These are phyloP conservation scores for Alternaria infectoria DNA, from an alignment of 2,329 filamentous ascomycete genomes.

Conservation along the genomic window DNA sequence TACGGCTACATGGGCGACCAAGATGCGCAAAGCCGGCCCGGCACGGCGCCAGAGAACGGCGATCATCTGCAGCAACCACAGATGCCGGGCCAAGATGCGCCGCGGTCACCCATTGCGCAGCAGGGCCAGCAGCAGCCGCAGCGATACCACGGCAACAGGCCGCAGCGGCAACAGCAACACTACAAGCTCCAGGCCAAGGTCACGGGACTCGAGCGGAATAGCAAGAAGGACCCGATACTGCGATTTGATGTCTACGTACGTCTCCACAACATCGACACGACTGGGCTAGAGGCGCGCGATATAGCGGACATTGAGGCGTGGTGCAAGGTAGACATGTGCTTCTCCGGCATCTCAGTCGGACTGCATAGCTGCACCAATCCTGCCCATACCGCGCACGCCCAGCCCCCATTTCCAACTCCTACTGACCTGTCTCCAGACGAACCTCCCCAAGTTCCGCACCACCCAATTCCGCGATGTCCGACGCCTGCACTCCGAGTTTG, in stretches of 20 bases:
- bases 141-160: constrained; percentile 52
- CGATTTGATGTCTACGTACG: constrained; percentile 96
- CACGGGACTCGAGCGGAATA: constrained; percentile 87
- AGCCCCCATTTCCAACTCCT: not conserved
- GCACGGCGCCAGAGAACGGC: constrained; percentile 39
- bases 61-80: constrained; percentile 40
- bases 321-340: constrained; percentile 6
- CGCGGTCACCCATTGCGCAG: constrained; percentile 32
- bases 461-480: constrained; percentile 98
- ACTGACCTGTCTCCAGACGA: constrained; percentile 69
- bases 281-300: not conserved
- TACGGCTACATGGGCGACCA: constrained; percentile 46
- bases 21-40: constrained; percentile 33
- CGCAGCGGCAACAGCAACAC: constrained; percentile 64
- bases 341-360: not conserved
- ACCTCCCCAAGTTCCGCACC: constrained; percentile 96
- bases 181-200: constrained; percentile 95
- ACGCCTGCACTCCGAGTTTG: constrained; percentile 92
- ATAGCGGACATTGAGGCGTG: constrained; percentile 3
- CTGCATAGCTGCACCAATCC: not conserved
- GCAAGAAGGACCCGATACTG: constrained; percentile 93
- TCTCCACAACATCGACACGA: constrained; percentile 2
- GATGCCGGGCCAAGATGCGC: constrained; percentile 43
- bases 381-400: not conserved
- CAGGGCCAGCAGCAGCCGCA: constrained; percentile 51